These are phyloP conservation scores for Pisolithus tinctorius DNA, from an alignment of 768 basidiomycete genomes.

Conservation along the genomic window DNA sequence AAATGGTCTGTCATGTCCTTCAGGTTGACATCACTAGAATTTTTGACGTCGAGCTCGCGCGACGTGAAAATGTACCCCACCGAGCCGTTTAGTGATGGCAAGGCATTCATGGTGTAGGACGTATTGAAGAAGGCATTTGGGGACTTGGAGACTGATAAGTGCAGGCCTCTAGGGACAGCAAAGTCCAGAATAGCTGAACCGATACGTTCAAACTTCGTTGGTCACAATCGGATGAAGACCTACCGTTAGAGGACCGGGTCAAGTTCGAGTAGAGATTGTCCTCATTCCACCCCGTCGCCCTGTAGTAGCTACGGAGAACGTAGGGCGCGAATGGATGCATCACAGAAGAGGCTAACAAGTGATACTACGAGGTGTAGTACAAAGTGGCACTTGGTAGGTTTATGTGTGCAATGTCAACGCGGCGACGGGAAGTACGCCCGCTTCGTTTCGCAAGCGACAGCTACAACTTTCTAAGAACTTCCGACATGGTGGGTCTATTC, in stretches of 20 bases:
- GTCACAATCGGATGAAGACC: conserved; percentile 11
- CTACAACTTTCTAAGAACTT: conserved; percentile 23
- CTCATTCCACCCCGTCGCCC: conserved; percentile 94
- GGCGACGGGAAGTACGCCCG: too few relatives aligned
- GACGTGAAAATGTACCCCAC: conserved; percentile 92
- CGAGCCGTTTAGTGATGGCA: conserved; percentile 89
- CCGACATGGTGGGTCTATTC: conserved; percentile 34
- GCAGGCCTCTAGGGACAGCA: conserved; percentile 71
- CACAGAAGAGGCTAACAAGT: neutral
- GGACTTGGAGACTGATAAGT: conserved; percentile 78
- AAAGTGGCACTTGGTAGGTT: too few relatives aligned
- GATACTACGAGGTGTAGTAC: too few relatives aligned
- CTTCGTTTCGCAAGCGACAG: neutral
- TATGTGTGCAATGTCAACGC: too few relatives aligned
- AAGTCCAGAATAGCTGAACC: conserved; percentile 84
- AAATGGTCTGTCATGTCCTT: conserved; percentile 90
- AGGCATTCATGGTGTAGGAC: conserved; percentile 86
- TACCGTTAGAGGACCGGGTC: conserved; percentile 85
- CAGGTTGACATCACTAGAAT: conserved; percentile 67
- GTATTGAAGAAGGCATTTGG: conserved; percentile 87
- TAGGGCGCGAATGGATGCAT: conserved; percentile 89
- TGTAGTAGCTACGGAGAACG: conserved; percentile 84
- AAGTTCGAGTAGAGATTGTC: conserved; percentile 90
- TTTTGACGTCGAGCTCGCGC: conserved; percentile 67
- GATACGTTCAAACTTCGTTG: conserved; percentile 2